These are phyloP conservation scores for Daldinia grandis DNA, from an alignment of 495 filamentous ascomycete genomes.

Conservation along the genomic window DNA sequence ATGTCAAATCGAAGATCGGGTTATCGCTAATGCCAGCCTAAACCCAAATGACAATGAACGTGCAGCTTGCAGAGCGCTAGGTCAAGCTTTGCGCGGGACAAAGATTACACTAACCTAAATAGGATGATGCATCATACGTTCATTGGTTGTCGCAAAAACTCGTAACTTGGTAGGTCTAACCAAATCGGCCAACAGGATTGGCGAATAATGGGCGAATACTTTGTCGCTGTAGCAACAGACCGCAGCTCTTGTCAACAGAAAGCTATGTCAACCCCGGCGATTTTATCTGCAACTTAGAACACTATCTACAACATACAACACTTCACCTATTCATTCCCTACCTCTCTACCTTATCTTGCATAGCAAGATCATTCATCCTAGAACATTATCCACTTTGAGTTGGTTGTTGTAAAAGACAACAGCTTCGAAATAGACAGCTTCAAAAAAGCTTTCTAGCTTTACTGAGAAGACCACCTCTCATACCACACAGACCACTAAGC, in stretches of 20 bases:
- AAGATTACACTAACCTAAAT: slow-evolving; percentile 24
- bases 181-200: slow-evolving; percentile 16
- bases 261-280: slow-evolving; percentile 28
- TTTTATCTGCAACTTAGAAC: slow-evolving; percentile 24
- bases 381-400: slow-evolving; percentile 40
- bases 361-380: slow-evolving; percentile 37
- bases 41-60: slow-evolving; percentile 8
- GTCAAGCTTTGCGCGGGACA: slow-evolving; percentile 27
- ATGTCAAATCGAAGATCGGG: slow-evolving; percentile 5
- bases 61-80: slow-evolving; percentile 21
- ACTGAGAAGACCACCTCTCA: not conserved
- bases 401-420: slow-evolving; percentile 18
- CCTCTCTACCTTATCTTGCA: slow-evolving; percentile 42
- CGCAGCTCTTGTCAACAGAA: slow-evolving; percentile 33
- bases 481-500: slow-evolving; percentile 7
- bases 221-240: slow-evolving; percentile 34
- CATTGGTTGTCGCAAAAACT: slow-evolving; percentile 32
- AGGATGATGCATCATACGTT: slow-evolving; percentile 30
- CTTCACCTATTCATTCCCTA: slow-evolving; percentile 34
- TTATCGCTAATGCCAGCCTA: slow-evolving; percentile 2
- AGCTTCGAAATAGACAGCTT: slow-evolving; percentile 10
- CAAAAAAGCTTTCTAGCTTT: slow-evolving; percentile 2
- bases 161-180: not conserved
- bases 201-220: slow-evolving; percentile 11
- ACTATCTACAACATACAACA: slow-evolving; percentile 37